These are phyloP conservation scores for Plasmodium knowlesi DNA, from an alignment of 169 alveolate genomes.

Conservation along the genomic window DNA sequence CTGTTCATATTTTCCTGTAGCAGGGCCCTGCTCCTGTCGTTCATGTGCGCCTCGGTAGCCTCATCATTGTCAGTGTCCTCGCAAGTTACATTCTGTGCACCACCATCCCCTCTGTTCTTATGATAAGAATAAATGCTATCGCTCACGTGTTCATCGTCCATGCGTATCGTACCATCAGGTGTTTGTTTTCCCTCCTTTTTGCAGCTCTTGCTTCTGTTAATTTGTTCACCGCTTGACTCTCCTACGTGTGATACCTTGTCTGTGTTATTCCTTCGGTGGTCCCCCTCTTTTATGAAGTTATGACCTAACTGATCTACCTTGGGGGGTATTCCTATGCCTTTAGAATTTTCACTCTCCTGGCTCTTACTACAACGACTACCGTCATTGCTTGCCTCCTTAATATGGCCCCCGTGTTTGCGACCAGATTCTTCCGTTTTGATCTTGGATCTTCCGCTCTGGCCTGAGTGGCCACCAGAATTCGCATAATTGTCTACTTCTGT, in stretches of 20 bases:
- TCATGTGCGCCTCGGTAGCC: not conserved
- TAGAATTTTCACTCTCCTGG: not conserved
- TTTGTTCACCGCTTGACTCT: not conserved
- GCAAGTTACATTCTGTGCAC: not conserved
- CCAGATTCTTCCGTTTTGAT: not conserved
- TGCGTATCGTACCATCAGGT: not conserved
- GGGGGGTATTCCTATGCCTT: not conserved
- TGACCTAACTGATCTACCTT: not conserved
- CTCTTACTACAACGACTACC: not conserved
- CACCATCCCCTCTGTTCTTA: not conserved
- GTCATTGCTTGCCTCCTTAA: not conserved
- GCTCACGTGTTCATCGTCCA: not conserved
- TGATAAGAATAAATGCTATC: not conserved
- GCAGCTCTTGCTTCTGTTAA: not conserved
- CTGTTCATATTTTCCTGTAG: not conserved
- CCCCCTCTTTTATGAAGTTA: not conserved
- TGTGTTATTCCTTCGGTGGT: not conserved
- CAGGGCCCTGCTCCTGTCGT: conserved; percentile 7
- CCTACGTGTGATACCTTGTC: not conserved
- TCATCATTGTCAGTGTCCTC: not conserved
- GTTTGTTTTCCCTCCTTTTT: not conserved
- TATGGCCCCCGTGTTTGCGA: not conserved
- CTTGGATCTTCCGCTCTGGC: not conserved
- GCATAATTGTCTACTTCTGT: not conserved
- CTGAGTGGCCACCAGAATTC: not conserved